Evolutionary conservation across 2,329 filamentous ascomycete species (phyloP).

Genomic region (Phyllosticta citrichinensis): DNA sequence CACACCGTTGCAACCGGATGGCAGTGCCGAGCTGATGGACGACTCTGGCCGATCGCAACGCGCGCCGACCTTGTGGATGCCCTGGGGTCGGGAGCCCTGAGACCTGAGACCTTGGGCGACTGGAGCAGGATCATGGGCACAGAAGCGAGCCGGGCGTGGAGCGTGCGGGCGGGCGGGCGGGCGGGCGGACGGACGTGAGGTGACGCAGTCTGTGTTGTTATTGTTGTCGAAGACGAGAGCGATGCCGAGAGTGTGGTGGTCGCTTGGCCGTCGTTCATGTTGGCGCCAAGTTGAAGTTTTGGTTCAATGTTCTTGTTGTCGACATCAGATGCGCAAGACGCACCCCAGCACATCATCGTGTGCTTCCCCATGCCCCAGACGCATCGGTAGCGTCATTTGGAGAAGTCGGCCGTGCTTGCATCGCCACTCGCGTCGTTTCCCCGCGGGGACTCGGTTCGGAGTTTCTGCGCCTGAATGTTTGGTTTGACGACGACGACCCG

Average conservation of each 20-base stretch:
- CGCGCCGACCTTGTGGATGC: neutral
- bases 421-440: neutral
- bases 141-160: neutral
- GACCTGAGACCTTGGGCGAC: neutral
- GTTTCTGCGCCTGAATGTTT: neutral
- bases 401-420: neutral
- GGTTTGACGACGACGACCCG: neutral
- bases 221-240: neutral
- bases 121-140: neutral
- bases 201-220: neutral
- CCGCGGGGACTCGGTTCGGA: neutral
- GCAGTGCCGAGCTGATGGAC: neutral
- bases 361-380: neutral
- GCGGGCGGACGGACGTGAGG: too few species aligned
- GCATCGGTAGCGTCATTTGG: neutral
- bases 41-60: neutral
- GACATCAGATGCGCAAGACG: neutral
- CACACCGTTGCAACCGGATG: neutral
- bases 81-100: neutral
- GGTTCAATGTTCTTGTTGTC: too few species aligned
- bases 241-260: neutral
- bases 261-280: neutral
- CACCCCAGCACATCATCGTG: neutral
- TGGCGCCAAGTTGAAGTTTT: neutral
- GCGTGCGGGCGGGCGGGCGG: neutral